Evolutionary conservation across 106 monocot species (phyloP).

Genomic region (Cymbidium sinense): DNA sequence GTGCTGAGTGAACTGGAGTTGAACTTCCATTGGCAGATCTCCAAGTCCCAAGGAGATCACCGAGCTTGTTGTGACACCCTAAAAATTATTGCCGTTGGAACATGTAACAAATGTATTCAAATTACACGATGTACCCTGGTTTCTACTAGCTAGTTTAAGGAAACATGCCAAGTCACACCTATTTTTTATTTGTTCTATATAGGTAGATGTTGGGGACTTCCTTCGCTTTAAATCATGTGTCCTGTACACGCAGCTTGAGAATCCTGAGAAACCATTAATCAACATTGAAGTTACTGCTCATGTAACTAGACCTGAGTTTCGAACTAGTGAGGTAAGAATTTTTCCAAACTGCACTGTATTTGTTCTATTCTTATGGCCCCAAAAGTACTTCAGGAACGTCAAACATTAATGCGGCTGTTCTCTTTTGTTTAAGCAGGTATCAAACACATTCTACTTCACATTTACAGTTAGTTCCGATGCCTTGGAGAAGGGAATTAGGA

Average conservation of each 20-base stretch:
- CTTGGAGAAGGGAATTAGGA: slow-evolving; percentile 59
- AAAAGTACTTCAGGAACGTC: background rate
- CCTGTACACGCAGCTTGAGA: slow-evolving; percentile 77
- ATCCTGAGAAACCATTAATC: slow-evolving; percentile 72
- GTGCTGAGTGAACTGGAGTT: too few species aligned
- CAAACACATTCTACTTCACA: slow-evolving; percentile 96
- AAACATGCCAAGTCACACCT: background rate
- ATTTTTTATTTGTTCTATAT: background rate
- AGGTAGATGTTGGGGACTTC: slow-evolving; percentile 98
- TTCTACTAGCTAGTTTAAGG: background rate
- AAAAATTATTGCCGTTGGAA: too few species aligned
- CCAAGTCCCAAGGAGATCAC: too few species aligned
- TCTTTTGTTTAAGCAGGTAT: slow-evolving; percentile 44
- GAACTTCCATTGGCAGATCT: too few species aligned
- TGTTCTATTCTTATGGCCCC: background rate
- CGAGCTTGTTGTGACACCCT: too few species aligned
- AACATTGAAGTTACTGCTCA: slow-evolving; percentile 96
- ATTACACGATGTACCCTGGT: background rate
- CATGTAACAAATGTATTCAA: too few species aligned
- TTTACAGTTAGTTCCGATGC: slow-evolving; percentile 60
- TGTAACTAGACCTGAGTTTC: slow-evolving; percentile 90
- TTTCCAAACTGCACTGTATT: background rate
- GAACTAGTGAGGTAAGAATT: slow-evolving; percentile 68
- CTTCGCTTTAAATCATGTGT: slow-evolving; percentile 96
- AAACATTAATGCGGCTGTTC: background rate